Evolutionary conservation across 1,139 yeast species (phyloP).

Genomic region (Magnusiomyces fungicola): DNA sequence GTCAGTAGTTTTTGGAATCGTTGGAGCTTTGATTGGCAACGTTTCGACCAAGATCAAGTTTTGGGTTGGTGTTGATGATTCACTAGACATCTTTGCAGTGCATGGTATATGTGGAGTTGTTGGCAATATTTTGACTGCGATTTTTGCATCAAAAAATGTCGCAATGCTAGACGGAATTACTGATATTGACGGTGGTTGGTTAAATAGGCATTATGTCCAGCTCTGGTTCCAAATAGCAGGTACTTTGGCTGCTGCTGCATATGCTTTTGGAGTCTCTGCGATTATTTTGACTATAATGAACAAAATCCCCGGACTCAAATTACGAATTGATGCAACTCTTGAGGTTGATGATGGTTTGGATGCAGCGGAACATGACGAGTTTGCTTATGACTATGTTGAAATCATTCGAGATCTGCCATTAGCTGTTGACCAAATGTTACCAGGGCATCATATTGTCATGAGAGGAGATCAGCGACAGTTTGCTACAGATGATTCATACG

Average conservation of each 20-base stretch:
- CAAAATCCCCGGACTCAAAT: slow-evolving; percentile 41
- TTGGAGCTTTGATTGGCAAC: slow-evolving; percentile 33
- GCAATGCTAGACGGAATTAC: slow-evolving; percentile 17
- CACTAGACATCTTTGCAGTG: slow-evolving; percentile 33
- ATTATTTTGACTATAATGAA: slow-evolving; percentile 40
- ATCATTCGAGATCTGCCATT: slow-evolving; percentile 31
- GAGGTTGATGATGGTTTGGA: slow-evolving; percentile 41
- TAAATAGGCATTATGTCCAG: slow-evolving; percentile 42
- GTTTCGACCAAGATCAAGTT: slow-evolving; percentile 35
- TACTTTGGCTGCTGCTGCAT: slow-evolving; percentile 37
- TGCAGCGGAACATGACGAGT: slow-evolving; percentile 48
- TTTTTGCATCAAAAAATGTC: slow-evolving; percentile 26
- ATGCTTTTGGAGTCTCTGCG: slow-evolving; percentile 38
- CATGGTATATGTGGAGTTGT: slow-evolving; percentile 34
- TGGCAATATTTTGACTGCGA: slow-evolving; percentile 33
- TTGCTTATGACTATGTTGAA: slow-evolving; percentile 43
- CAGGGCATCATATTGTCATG: too few species aligned
- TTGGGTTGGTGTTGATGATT: slow-evolving; percentile 32
- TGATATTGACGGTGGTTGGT: slow-evolving; percentile 42
- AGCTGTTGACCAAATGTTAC: neutral
- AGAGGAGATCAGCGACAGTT: too few species aligned
- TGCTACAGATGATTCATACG: too few species aligned
- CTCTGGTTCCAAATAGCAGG: slow-evolving; percentile 45
- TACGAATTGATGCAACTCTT: slow-evolving; percentile 41
- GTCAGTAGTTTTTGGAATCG: slow-evolving; percentile 30